Evolutionary conservation across 805 yeast species (phyloP).

Genomic region (Cyberlindnera suaveolens): DNA sequence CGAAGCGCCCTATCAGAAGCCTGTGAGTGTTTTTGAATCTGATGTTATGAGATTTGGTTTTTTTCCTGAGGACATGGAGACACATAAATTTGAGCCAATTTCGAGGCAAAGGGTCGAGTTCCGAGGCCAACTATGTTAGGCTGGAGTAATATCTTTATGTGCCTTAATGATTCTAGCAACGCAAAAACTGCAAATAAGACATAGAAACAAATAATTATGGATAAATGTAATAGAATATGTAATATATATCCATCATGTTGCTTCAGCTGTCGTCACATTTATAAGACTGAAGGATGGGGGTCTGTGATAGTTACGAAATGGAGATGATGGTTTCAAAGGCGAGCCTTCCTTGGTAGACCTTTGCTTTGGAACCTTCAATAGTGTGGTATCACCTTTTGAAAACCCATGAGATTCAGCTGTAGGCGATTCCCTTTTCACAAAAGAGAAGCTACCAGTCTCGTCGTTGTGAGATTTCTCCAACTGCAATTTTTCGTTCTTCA

Average conservation of each 20-base stretch:
- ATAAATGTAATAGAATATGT: neutral
- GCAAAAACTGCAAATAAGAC: no score
- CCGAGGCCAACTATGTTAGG: no score
- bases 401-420: neutral
- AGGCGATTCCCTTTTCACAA: neutral
- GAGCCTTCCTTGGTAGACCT: neutral
- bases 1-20: no score
- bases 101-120: no score
- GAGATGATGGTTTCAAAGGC: neutral
- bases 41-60: no score
- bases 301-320: constrained; percentile 1
- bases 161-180: no score
- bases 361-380: neutral
- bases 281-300: constrained; percentile 14
- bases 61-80: no score
- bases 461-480: constrained; percentile 12
- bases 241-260: neutral
- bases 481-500: constrained; percentile 27
- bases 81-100: no score
- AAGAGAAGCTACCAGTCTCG: neutral
- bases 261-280: constrained; percentile 6
- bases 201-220: no score
- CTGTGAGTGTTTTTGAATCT: no score
- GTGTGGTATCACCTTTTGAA: neutral
- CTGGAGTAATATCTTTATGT: no score